Evolutionary conservation across 1,284 basidiomycete species (phyloP).

Genomic region (Naganishia sp.): DNA sequence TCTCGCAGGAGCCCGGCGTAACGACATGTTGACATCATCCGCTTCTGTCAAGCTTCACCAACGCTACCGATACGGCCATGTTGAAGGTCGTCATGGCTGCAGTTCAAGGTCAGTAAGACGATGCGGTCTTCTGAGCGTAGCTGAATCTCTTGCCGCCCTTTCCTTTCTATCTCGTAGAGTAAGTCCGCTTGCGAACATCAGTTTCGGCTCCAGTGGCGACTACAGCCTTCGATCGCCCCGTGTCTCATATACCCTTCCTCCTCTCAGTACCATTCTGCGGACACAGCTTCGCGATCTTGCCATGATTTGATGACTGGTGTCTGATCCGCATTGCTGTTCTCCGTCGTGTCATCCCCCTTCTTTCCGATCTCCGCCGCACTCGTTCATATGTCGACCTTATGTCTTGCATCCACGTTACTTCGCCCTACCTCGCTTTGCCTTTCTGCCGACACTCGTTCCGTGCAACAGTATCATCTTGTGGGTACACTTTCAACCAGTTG

Average conservation of each 20-base stretch:
- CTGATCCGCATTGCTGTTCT: conserved; percentile 9
- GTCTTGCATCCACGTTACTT: not conserved
- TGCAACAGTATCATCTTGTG: not conserved
- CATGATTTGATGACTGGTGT: conserved; percentile 26
- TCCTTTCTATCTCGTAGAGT: not conserved
- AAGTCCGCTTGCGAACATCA: not conserved
- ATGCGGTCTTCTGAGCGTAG: not conserved
- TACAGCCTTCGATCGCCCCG: not conserved
- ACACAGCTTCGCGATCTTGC: conserved; percentile 32
- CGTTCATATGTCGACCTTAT: not conserved
- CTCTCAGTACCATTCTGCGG: conserved; percentile 32
- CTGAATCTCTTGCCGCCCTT: not conserved
- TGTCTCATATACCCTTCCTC: not conserved
- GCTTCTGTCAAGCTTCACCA: conserved; percentile 67
- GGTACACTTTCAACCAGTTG: not conserved
- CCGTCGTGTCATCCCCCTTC: not conserved
- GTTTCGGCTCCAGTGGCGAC: not conserved
- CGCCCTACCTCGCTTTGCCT: not conserved
- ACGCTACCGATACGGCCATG: conserved; percentile 89
- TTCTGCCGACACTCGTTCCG: too few relatives aligned
- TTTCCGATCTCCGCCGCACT: not conserved
- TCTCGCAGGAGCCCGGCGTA: not conserved
- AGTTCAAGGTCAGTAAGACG: conserved; percentile 53
- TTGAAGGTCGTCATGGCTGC: conserved; percentile 90
- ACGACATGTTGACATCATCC: not conserved